Evolutionary conservation across 768 basidiomycete species (phyloP).

Genomic region (Rhodotorula kratochvilovae): DNA sequence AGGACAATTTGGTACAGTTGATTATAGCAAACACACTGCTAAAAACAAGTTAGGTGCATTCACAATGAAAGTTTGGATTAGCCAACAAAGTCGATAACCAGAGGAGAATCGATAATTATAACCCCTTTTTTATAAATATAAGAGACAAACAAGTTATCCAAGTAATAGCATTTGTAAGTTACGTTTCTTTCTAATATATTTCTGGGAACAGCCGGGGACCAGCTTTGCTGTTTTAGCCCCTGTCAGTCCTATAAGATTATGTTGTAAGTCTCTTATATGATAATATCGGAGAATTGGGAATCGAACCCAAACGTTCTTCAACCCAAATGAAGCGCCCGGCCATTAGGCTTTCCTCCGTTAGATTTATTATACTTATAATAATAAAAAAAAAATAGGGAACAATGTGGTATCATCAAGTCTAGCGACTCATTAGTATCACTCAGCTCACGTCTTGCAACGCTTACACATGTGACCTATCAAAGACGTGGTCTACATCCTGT

Average conservation of each 20-base stretch:
- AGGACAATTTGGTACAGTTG: constrained; percentile 18
- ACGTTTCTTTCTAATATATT: constrained; percentile 5
- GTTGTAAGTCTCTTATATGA: constrained; percentile 14
- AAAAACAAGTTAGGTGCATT: constrained; percentile 25
- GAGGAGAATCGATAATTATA: too few species aligned
- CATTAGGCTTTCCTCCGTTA: constrained; percentile 30
- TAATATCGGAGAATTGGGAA: constrained; percentile 29
- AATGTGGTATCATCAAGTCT: constrained; percentile 26
- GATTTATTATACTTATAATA: constrained; percentile 17
- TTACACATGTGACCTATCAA: constrained; percentile 40
- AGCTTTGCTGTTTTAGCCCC: too few species aligned
- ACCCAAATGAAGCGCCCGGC: constrained; percentile 35
- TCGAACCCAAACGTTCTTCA: constrained; percentile 33
- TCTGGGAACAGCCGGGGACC: too few species aligned
- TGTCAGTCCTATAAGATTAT: too few species aligned
- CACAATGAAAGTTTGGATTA: constrained; percentile 26
- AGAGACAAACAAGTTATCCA: background rate
- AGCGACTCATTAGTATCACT: constrained; percentile 32
- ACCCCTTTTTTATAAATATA: background rate
- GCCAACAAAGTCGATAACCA: constrained; percentile 21
- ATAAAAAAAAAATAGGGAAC: constrained; percentile 7
- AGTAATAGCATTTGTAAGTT: background rate
- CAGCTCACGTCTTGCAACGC: constrained; percentile 22
- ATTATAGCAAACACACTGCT: constrained; percentile 25
- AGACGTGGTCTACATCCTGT: constrained; percentile 42